Evolutionary conservation across 805 yeast genomes (phyloP).

Genomic region (Pichia ethanolica): DNA sequence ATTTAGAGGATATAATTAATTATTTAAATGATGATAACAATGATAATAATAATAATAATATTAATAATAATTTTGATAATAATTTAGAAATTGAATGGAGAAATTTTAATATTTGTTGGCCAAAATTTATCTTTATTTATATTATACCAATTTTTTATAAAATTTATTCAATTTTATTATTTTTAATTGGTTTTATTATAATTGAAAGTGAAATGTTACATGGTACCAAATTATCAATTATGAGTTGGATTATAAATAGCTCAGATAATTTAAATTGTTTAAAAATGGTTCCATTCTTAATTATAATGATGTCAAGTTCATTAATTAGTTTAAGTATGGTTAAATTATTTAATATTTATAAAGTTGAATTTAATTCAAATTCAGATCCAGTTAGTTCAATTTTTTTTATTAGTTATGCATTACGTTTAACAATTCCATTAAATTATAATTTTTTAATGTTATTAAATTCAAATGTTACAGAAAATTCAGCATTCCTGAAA

Average conservation of each 20-base stretch:
- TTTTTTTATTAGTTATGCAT: constrained; percentile 73
- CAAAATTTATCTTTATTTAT: constrained; percentile 1
- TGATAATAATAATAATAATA: neutral
- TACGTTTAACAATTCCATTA: constrained; percentile 75
- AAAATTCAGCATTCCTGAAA: constrained; percentile 49
- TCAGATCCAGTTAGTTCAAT: constrained; percentile 71
- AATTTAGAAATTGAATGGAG: constrained; percentile 7
- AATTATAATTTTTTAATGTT: constrained; percentile 72
- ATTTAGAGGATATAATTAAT: constrained; percentile 49
- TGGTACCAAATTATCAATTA: constrained; percentile 55
- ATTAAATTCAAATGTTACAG: constrained; percentile 31
- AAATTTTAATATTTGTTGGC: neutral
- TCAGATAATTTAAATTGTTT: constrained; percentile 33
- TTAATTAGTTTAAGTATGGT: constrained; percentile 59
- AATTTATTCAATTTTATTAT: constrained; percentile 36
- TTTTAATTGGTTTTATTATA: constrained; percentile 41
- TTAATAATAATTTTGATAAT: neutral
- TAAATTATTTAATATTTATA: constrained; percentile 68
- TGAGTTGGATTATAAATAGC: constrained; percentile 36
- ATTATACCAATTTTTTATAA: constrained; percentile 38
- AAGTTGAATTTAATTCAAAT: constrained; percentile 54
- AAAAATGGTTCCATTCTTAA: constrained; percentile 31
- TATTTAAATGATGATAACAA: constrained; percentile 17
- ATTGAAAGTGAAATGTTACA: constrained; percentile 73
- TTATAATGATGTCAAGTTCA: constrained; percentile 65